These are phyloP conservation scores for Zopfochytrium polystomum DNA, from an alignment of 371 early-diverging fungal genomes.

Conservation along the genomic window DNA sequence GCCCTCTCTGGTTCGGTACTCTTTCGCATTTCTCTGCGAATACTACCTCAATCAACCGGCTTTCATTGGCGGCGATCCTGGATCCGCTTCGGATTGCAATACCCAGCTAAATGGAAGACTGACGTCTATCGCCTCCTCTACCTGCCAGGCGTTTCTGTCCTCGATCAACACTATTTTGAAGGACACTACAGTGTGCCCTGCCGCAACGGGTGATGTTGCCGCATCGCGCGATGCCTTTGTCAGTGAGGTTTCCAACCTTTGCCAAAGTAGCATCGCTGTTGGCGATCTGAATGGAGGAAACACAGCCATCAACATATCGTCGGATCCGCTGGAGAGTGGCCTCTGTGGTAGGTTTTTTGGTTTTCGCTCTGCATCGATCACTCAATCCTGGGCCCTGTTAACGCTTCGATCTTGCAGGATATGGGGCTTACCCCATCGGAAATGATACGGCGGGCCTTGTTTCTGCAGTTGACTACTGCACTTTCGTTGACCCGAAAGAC, in stretches of 20 bases:
- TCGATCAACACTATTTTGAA: constrained; percentile 6
- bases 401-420: constrained; percentile 17
- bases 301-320: constrained; percentile 5
- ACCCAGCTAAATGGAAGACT: background rate
- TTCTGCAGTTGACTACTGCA: constrained; percentile 5
- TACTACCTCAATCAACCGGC: constrained; percentile 1
- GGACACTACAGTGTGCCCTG: background rate
- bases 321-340: constrained; percentile 2
- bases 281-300: background rate
- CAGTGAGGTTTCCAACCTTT: background rate
- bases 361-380: too few species aligned
- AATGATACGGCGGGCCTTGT: constrained; percentile 1
- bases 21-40: constrained; percentile 11
- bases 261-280: background rate
- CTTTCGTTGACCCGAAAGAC: background rate
- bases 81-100: constrained; percentile 5
- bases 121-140: constrained; percentile 9
- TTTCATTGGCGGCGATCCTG: background rate
- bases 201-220: background rate
- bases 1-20: constrained; percentile 9
- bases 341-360: background rate
- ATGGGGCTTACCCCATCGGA: constrained; percentile 10
- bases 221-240: background rate
- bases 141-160: constrained; percentile 14
- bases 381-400: too few species aligned